phyloP scores from a whole-genome alignment of 306 rosid species.

The Rubus idaeus region DNA sequence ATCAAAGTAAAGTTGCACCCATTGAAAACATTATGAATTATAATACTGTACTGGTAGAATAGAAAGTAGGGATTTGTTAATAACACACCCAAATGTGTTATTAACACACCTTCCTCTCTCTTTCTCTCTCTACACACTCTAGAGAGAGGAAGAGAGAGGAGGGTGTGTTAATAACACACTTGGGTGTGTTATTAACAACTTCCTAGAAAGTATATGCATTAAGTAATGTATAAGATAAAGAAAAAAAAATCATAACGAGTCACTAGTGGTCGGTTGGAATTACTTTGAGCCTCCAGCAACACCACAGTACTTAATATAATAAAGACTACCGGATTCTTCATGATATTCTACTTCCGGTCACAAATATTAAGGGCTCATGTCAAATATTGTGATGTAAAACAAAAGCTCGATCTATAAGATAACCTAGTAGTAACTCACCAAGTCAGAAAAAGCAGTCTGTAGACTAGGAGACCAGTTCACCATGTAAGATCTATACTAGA shows the following conservation, averaged over 20 bases:
- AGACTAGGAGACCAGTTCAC: slow-evolving; percentile 96
- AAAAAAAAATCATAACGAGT: neutral
- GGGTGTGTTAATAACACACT: too few species aligned
- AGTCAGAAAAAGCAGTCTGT: slow-evolving; percentile 96
- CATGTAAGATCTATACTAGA: slow-evolving; percentile 87
- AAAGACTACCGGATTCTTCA: slow-evolving; percentile 85
- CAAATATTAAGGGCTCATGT: slow-evolving; percentile 29
- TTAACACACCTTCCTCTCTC: too few species aligned
- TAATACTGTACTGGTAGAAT: neutral
- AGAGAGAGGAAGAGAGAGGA: too few species aligned
- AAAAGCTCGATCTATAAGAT: slow-evolving; percentile 6
- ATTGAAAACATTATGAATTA: neutral
- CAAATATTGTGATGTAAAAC: slow-evolving; percentile 22
- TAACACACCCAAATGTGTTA: too few species aligned
- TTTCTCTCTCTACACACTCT: too few species aligned
- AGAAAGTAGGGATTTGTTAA: too few species aligned
- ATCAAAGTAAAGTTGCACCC: neutral
- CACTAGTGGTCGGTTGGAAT: neutral
- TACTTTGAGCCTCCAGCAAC: slow-evolving; percentile 75
- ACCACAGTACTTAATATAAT: slow-evolving; percentile 82
- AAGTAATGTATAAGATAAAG: neutral
- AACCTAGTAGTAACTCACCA: slow-evolving; percentile 47
- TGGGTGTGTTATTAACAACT: too few species aligned
- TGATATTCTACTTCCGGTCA: slow-evolving; percentile 89
- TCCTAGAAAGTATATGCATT: slow-evolving; percentile 5